Evolutionary conservation across 495 filamentous ascomycete genomes (phyloP), one percentile per base, ranked within the genome.

Genomic region (Penicillium robsamsonii): DNA sequence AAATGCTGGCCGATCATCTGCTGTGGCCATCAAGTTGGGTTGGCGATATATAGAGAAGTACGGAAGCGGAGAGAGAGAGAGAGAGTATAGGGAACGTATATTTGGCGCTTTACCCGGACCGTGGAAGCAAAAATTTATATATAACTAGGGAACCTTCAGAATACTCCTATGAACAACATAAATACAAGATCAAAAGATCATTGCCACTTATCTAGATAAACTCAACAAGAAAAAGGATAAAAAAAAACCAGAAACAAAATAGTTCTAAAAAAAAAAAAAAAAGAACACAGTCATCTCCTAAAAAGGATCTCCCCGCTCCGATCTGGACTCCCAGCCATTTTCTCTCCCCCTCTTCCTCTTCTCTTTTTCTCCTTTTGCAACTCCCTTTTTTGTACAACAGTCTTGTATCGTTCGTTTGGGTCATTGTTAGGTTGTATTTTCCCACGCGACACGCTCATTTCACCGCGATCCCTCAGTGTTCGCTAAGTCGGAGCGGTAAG

Each of bases 381-480:
- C 63, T 70, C 70, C 53, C 50, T 46, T 58, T 22, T 62, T 62
- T 74, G 71, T 75, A 74, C 70, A 76, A 74, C 71, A 75, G 47
- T 57, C 46, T 46, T 57, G 48, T 66, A 40, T 61, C 55, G 20
- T 66, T 68, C 51, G 52, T 62, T 65, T 51, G 59, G 65, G 50
- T 54, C 59, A 42, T 65, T 51, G 58, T 58, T 45, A 35, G 60
- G 61, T 66, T 53, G 50, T 63, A 53, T 50, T 50, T 50, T 48
- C 60, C 33, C 31, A 50, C 41, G 46, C 42, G 43, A 68, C 61
- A 62, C 68, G 57, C 43, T 66, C 70, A 58, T 70, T 67, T 67
- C 54, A 50, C 24, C 45, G 37, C 38, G 50, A 52, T 52, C 25
- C 37, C 38, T 52, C 27, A 17, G 49, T 50, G 25, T 58, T 65